Percentiles rank a stretch among this genome's conserved stretches.
Evolutionary conservation across 768 basidiomycete genomes (phyloP).

Genomic region (Tulasnella sp.): DNA sequence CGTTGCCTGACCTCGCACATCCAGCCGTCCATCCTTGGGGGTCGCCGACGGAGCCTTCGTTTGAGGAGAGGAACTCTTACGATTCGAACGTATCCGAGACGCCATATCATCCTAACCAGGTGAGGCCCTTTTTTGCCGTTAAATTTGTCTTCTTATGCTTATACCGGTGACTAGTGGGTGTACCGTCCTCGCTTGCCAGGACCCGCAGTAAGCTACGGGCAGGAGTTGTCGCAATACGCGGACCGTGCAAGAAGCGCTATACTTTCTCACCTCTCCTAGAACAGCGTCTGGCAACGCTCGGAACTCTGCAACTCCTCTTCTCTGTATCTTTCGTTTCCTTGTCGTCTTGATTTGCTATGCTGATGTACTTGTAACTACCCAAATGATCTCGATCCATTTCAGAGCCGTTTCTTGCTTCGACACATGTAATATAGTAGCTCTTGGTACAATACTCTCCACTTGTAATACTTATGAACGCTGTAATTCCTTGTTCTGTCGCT

Average conservation of each 20-base stretch:
- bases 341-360: not conserved
- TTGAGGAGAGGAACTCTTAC: conserved; percentile 28
- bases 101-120: conserved; percentile 32
- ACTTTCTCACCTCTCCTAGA: not conserved
- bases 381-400: no score
- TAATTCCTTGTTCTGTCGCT: not conserved
- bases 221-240: not conserved
- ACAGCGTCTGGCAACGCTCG: not conserved
- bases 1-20: no score
- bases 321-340: not conserved
- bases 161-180: not conserved
- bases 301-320: not conserved
- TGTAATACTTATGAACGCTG: not conserved
- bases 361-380: not conserved
- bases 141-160: no score
- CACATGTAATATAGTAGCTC: not conserved
- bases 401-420: not conserved
- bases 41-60: conserved; percentile 18
- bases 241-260: not conserved
- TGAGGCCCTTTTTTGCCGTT: not conserved
- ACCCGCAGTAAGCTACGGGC: not conserved
- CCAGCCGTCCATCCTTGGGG: conserved; percentile 30
- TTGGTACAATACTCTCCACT: not conserved
- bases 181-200: not conserved
- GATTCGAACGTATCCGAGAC: conserved; percentile 16